Evolutionary conservation across 306 rosid genomes (phyloP), one percentile per base, ranked within the genome.

Genomic region (Prunus mongolica): DNA sequence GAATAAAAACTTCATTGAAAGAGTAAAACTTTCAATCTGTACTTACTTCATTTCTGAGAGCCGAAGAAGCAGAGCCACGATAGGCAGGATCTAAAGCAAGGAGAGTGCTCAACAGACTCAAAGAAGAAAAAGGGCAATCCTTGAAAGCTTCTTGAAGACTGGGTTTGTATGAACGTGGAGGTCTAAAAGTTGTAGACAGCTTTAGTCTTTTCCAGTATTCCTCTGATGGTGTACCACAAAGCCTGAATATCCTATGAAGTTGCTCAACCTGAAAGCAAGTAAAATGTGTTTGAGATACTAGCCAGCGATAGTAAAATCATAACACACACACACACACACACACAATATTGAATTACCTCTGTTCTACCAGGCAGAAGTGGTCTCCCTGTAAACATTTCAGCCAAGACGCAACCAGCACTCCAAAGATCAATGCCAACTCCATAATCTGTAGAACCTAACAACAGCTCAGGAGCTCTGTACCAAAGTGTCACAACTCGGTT

Each of bases 321-420:
- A 32, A 41, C 1, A 22, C 67, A 57, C 20, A 41, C 34, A 22
- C n/a, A n/a, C 67, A 57, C n/a, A 16, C 10, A 61, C 10, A 2
- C 22, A 0, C 28, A 22, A 28, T 6, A 62, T 73, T 27, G 67
- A 52, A 58, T 86, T 74, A 93, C 98, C 95, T 91, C 98, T 18
- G 87, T 89, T 88, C 90, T 87, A 38, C 88, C 98, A 19, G 95
- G 93, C 88, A 93, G 85, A 67, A 93, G 78, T 16, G 98, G 91
- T 72, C 81, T 63, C 50, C 98, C 93, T 20, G 73, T 76, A 73
- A 93, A 93, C 96, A 89, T 89, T 86, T 93, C 98, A 13, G 89
- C 95, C 45, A 93, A 75, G 81, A 94, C 92, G 75, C 98, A 94
- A 77, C 98, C 98, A 56, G 85, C 97, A 84, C 98, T 95, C 98